These are phyloP conservation scores for Scheffersomyces ergatensis DNA, from an alignment of 805 yeast species.

Conservation along the genomic window DNA sequence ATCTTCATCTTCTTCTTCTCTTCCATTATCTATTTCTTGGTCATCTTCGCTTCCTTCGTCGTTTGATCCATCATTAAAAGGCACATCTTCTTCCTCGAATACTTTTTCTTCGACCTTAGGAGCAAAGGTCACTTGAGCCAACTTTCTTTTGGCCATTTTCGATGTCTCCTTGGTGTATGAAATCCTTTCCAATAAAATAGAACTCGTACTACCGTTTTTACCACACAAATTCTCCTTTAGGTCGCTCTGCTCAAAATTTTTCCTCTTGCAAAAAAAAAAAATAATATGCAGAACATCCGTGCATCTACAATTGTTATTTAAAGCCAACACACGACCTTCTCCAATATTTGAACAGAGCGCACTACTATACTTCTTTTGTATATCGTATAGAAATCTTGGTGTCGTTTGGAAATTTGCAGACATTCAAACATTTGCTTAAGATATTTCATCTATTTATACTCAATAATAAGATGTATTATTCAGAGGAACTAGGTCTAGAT, in stretches of 20 bases:
- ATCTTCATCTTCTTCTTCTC: constrained; percentile 10
- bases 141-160: neutral
- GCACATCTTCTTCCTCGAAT: neutral
- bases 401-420: neutral
- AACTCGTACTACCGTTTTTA: too few relatives aligned
- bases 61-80: neutral
- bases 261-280: too few relatives aligned
- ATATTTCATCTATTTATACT: neutral
- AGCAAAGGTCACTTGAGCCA: neutral
- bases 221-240: too few relatives aligned
- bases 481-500: constrained; percentile 68
- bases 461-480: constrained; percentile 38
- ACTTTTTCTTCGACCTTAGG: constrained; percentile 1
- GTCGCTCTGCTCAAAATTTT: too few relatives aligned
- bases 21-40: constrained; percentile 18
- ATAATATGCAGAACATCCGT: too few relatives aligned
- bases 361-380: too few relatives aligned
- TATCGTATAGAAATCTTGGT: neutral
- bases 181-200: too few relatives aligned
- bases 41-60: constrained; percentile 22
- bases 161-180: too few relatives aligned
- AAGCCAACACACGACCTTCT: too few relatives aligned
- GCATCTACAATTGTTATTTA: too few relatives aligned
- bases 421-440: neutral
- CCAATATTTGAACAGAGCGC: too few relatives aligned